These are phyloP conservation scores for Kluyveromyces marxianus DNA, from an alignment of 1,139 yeast species.

Conservation along the genomic window DNA sequence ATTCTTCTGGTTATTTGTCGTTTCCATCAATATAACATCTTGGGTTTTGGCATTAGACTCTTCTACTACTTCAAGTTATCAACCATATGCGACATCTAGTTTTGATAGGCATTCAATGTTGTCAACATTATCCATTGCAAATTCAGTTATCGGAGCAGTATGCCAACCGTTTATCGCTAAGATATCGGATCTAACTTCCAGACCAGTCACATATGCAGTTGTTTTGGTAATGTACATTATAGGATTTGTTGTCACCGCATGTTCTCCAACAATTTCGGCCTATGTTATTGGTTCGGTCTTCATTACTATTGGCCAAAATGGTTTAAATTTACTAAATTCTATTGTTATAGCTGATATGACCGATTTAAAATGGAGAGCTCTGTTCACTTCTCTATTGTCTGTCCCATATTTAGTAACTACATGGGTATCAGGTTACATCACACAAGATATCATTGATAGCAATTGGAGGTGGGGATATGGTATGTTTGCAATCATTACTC, in stretches of 20 bases:
- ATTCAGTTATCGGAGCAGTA: constrained; percentile 62
- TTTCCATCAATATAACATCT: constrained; percentile 43
- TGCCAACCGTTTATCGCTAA: constrained; percentile 62
- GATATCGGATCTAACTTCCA: constrained; percentile 59
- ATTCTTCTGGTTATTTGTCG: constrained; percentile 2
- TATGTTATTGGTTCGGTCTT: constrained; percentile 67
- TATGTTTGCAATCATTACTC: constrained; percentile 68
- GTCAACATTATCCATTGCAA: constrained; percentile 55
- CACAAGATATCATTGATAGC: constrained; percentile 29
- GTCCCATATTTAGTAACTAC: constrained; percentile 64
- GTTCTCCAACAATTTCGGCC: constrained; percentile 48
- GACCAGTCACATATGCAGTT: constrained; percentile 47
- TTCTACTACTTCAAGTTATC: constrained; percentile 41
- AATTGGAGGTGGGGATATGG: constrained; percentile 66
- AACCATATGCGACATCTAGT: constrained; percentile 47
- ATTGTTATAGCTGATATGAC: constrained; percentile 58
- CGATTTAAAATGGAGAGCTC: constrained; percentile 57
- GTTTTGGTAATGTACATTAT: constrained; percentile 51
- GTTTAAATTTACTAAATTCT: constrained; percentile 47
- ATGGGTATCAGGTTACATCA: constrained; percentile 57
- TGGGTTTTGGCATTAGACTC: constrained; percentile 59
- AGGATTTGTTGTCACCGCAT: constrained; percentile 62
- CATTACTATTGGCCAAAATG: constrained; percentile 63
- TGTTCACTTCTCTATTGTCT: constrained; percentile 53
- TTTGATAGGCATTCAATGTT: constrained; percentile 50